Evolutionary conservation across 2,329 filamentous ascomycete species (phyloP).

Genomic region (Arthrobotrys pseudoclavata): DNA sequence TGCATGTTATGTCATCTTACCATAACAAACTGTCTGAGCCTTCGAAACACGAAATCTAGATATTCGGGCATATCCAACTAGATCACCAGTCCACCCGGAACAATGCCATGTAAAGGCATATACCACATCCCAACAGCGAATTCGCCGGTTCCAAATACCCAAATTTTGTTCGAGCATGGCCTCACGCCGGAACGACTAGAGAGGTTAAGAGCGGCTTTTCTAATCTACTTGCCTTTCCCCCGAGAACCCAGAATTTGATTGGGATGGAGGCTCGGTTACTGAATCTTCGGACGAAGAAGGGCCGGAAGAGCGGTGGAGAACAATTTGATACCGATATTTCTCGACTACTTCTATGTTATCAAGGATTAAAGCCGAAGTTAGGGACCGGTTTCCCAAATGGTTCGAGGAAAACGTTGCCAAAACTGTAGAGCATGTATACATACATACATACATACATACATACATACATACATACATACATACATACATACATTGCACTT

Average conservation of each 20-base stretch:
- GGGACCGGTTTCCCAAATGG: too few species aligned
- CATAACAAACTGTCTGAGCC: background rate
- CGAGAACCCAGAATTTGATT: constrained; percentile 3
- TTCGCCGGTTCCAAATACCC: constrained; percentile 19
- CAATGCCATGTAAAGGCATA: constrained; percentile 41
- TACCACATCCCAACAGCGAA: constrained; percentile 33
- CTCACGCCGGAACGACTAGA: constrained; percentile 34
- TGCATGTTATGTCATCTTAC: background rate
- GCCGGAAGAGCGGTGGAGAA: background rate
- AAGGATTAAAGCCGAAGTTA: background rate
- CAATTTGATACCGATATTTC: background rate
- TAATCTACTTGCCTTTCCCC: constrained; percentile 21
- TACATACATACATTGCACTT: too few species aligned
- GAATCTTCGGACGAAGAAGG: background rate
- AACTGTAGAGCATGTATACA: too few species aligned
- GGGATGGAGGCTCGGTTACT: background rate
- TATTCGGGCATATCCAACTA: background rate
- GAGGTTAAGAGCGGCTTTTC: constrained; percentile 20
- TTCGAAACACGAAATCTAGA: background rate
- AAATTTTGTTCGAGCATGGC: constrained; percentile 37
- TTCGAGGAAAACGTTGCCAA: too few species aligned
- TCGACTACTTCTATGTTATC: background rate
- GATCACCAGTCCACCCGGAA: background rate
- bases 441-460: too few species aligned
- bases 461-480: too few species aligned